These are phyloP conservation scores for Moricandia moricandioides DNA, from an alignment of 345 rosid genomes.

Conservation along the genomic window DNA sequence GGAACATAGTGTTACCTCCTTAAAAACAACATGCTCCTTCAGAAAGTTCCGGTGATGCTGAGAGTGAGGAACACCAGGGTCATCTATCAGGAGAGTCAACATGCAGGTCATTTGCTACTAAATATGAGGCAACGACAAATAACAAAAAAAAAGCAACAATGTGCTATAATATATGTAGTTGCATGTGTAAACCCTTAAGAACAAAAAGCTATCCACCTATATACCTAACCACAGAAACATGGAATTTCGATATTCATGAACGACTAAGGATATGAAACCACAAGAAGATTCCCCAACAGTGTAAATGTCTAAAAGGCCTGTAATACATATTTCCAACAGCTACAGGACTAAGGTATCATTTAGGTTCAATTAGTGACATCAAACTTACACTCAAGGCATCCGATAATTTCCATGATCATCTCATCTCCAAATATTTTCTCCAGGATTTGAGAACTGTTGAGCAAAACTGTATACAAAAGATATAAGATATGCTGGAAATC, in stretches of 20 bases:
- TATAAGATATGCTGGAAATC: not conserved
- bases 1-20: constrained; percentile 61
- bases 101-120: constrained; percentile 12
- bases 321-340: constrained; percentile 5
- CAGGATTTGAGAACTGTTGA: constrained; percentile 86
- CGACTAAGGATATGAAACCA: constrained; percentile 18
- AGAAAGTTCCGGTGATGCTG: constrained; percentile 85
- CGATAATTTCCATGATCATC: constrained; percentile 87
- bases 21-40: constrained; percentile 88
- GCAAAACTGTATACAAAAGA: constrained; percentile 63
- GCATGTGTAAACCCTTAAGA: constrained; percentile 10
- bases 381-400: constrained; percentile 93
- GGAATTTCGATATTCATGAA: not conserved
- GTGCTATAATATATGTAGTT: not conserved
- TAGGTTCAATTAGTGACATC: constrained; percentile 8
- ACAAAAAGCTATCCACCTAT: constrained; percentile 9
- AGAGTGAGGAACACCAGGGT: constrained; percentile 69
- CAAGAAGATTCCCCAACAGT: not conserved
- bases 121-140: constrained; percentile 1
- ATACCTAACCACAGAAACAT: not conserved
- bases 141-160: constrained; percentile 1
- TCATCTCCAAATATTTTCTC: constrained; percentile 97
- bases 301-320: constrained; percentile 3
- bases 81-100: constrained; percentile 55
- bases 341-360: not conserved